Base-by-base conservation (phyloP, 495 filamentous ascomycete species). In the Annulohypoxylon bovei region DNA sequence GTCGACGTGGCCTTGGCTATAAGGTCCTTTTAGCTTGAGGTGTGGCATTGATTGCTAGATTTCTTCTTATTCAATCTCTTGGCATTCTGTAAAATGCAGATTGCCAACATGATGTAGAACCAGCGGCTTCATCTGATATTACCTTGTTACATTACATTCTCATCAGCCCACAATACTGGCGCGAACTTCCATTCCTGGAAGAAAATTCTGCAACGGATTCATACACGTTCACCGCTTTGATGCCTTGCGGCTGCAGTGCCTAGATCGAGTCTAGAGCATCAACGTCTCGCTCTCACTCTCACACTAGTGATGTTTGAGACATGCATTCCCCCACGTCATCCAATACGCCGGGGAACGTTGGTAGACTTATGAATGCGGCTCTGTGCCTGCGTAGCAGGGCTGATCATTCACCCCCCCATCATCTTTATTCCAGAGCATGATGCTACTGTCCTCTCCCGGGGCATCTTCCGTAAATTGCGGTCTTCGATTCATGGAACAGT, bases 221-320 rank as follows among this genome's bases (percentile, higher is more conserved):
- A 20, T 55, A 14, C 6, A 12, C 25, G 33, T 56, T 68, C 65
- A 68, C 61, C 65, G 65, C 65, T 62, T 62, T 39, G 18, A 22
- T 28, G 22, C 39, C 18, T 28, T 46, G 47, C 12, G 35, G 27
- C 2, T 50, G 39, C 27, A 35, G 11, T 12, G 40, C 22, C 27
- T 47, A 6, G 6, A 18, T 42, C 16, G 12, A 55, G 20, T 35
- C 40, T 57, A 35, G 33, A 52, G 39, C 57, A 20, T 35, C 23
- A 8, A 8, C 28, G 37, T 30, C 20, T 32, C 20, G 5, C 22
- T 44, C 18, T n/a, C 20, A 11, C 22, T 44, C 18, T n/a, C 23
- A 3, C 4, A 30, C 20, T 33, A 14, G 9, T 2, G 23, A 22
- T 2, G 7, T n/a, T 33, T 46, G 37, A 11, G 25, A 47, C 22